phyloP scores from a whole-genome alignment of 352 stramenopile genomes.

The Globisporangium irregulare region DNA sequence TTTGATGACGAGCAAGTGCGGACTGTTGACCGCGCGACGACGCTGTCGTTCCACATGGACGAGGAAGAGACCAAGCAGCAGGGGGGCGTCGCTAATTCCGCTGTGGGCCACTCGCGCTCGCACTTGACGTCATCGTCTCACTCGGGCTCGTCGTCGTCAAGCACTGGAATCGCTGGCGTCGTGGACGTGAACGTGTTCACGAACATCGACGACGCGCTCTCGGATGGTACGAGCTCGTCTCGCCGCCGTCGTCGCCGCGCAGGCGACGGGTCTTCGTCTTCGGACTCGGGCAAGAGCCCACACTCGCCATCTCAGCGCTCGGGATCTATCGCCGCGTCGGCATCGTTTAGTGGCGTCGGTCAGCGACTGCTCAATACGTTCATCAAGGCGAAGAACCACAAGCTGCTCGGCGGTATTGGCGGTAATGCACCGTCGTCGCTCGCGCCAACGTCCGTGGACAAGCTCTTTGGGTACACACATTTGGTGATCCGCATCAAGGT shows the following conservation, averaged over 20 bases:
- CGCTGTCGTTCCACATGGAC: slow-evolving; percentile 61
- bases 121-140: slow-evolving; percentile 16
- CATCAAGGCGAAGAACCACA: slow-evolving; percentile 63
- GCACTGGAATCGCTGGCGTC: slow-evolving; percentile 57
- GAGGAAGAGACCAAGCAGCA: slow-evolving; percentile 74
- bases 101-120: not conserved
- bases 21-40: slow-evolving; percentile 17
- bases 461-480: slow-evolving; percentile 64
- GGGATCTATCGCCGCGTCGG: slow-evolving; percentile 27
- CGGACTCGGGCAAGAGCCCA: slow-evolving; percentile 19
- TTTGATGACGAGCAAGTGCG: slow-evolving; percentile 15
- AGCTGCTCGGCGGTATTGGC: slow-evolving; percentile 43
- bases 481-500: slow-evolving; percentile 84
- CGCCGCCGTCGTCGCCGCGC: slow-evolving; percentile 23
- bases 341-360: slow-evolving; percentile 64
- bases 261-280: slow-evolving; percentile 5
- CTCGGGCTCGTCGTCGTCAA: slow-evolving; percentile 31
- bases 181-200: slow-evolving; percentile 83
- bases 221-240: slow-evolving; percentile 27
- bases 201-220: slow-evolving; percentile 69
- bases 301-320: slow-evolving; percentile 8
- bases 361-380: slow-evolving; percentile 68
- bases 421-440: slow-evolving; percentile 33
- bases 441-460: slow-evolving; percentile 38
- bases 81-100: not conserved